Base-by-base conservation (phyloP, 2,329 filamentous ascomycete species). In the Juglanconis sp. region DNA sequence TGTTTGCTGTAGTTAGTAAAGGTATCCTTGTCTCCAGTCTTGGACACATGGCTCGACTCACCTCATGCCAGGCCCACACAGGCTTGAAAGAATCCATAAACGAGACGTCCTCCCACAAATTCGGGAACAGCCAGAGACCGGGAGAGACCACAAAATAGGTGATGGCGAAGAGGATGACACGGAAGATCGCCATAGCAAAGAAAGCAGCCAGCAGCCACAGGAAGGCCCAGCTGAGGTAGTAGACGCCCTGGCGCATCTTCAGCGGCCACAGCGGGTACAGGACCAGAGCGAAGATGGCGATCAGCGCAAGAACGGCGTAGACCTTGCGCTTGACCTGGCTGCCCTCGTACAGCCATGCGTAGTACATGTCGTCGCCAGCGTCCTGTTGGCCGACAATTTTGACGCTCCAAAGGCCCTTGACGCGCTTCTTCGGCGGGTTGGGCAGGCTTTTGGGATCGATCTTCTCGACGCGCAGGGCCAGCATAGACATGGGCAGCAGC, bases 31-130 rank as follows among this genome's bases (percentile, higher is more conserved):
- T 3, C 3, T 31, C n/a, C 4, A 5, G 15, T 15, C 3, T 30
- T 40, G 11, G 5, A 11, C 6, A 51, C 54, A 56, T 5, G 31
- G 13, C 31, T 60, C 4, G 59, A 75, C 84, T 75, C 72, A 96
- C 92, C 85, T 96, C 93, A 74, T 99, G 95, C 95, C 95, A 99
- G 62, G 92, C 95, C 94, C 95, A 99, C 5, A 96, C 77, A 24
- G 95, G 95, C 71, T 89, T 89, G 83, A 99, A 99, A 70, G 91
- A 96, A 73, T 99, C 95, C 75, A 99, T 89, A 78, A 99, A 98
- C 7, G 94, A 96, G 34, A 99, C 95, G 72, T 99, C 95, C 74
- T 99, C 95, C 80, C 97, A 99, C 24, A 99, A 79, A 72, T 99
- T 99, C 53, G 95, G 95, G 77, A 94, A 99, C 49, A 99, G 82